Conservation (phyloP, 106 monocot genomes). For the Xerophyta viscosa region DNA sequence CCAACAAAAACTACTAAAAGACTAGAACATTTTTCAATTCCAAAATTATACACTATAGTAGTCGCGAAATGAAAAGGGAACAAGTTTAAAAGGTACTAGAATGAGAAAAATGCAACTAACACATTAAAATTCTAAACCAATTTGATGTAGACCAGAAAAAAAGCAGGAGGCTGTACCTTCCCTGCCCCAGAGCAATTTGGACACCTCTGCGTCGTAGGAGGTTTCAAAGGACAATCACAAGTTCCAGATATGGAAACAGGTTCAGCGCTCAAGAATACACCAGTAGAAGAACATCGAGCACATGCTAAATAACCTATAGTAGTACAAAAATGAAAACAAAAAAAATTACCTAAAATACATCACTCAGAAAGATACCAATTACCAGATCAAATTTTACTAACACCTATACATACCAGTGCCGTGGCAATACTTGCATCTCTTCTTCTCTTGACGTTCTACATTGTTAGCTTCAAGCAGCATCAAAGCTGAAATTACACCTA, state of each 20-base stretch:
- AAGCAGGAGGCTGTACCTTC: slow-evolving; percentile 39
- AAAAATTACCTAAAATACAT: too few species aligned
- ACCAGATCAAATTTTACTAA: too few species aligned
- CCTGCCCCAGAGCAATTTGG: slow-evolving; percentile 76
- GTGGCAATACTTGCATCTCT: slow-evolving; percentile 90
- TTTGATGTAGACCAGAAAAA: background rate
- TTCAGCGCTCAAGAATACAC: slow-evolving; percentile 38
- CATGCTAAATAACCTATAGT: slow-evolving; percentile 72
- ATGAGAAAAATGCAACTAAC: background rate
- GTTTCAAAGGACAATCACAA: slow-evolving; percentile 30
- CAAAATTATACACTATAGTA: too few species aligned
- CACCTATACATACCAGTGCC: slow-evolving; percentile 54
- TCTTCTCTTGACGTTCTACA: slow-evolving; percentile 84
- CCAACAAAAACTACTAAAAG: background rate
- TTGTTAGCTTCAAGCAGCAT: slow-evolving; percentile 90
- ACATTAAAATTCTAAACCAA: background rate
- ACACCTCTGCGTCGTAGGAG: slow-evolving; percentile 57
- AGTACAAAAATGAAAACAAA: too few species aligned
- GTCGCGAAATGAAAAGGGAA: too few species aligned
- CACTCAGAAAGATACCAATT: too few species aligned
- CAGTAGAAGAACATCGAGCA: slow-evolving; percentile 75
- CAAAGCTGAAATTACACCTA: slow-evolving; percentile 88
- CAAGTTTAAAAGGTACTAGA: background rate
- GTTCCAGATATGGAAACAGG: slow-evolving; percentile 32
- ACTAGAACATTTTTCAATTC: background rate